A percentile compares a stretch with the other conserved stretches of the same genome.
Evolutionary conservation across 805 yeast species (phyloP).

Genomic region (Tetrapisispora pingtungensis): DNA sequence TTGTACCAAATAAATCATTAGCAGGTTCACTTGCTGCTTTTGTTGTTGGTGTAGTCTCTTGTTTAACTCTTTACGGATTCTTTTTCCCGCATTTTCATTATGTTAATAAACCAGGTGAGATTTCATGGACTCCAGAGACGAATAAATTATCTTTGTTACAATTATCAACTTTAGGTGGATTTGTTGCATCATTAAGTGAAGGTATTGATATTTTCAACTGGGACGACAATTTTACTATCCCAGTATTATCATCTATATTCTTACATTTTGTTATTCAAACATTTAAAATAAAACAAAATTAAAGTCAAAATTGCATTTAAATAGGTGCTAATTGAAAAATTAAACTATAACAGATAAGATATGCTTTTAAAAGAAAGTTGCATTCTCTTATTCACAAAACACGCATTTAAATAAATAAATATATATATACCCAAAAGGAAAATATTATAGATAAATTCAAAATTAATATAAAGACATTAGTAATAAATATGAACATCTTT

Average conservation of each 20-base stretch:
- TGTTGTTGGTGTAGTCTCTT: slow-evolving; percentile 54
- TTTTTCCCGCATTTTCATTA: slow-evolving; percentile 55
- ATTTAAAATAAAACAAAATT: slow-evolving; percentile 15
- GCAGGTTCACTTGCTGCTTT: slow-evolving; percentile 91
- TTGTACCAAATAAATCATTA: slow-evolving; percentile 65
- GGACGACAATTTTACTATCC: slow-evolving; percentile 94
- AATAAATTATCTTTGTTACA: slow-evolving; percentile 45
- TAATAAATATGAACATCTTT: too few species aligned
- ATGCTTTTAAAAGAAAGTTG: too few species aligned
- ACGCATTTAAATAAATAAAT: background rate
- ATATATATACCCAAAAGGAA: background rate
- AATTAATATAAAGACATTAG: background rate
- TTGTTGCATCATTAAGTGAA: slow-evolving; percentile 81
- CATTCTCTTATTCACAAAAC: background rate
- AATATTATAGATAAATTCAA: background rate
- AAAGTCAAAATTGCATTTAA: too few species aligned
- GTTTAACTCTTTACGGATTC: slow-evolving; percentile 60
- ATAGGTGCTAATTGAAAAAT: background rate
- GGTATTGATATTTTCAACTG: slow-evolving; percentile 64
- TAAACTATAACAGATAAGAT: background rate
- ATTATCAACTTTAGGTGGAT: slow-evolving; percentile 56
- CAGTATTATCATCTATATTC: slow-evolving; percentile 68
- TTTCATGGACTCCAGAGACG: slow-evolving; percentile 55
- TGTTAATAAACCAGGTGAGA: slow-evolving; percentile 45
- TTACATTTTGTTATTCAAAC: slow-evolving; percentile 39